Base-by-base conservation (phyloP, 2,329 filamentous ascomycete genomes). In the Blumeriella jaapii region DNA sequence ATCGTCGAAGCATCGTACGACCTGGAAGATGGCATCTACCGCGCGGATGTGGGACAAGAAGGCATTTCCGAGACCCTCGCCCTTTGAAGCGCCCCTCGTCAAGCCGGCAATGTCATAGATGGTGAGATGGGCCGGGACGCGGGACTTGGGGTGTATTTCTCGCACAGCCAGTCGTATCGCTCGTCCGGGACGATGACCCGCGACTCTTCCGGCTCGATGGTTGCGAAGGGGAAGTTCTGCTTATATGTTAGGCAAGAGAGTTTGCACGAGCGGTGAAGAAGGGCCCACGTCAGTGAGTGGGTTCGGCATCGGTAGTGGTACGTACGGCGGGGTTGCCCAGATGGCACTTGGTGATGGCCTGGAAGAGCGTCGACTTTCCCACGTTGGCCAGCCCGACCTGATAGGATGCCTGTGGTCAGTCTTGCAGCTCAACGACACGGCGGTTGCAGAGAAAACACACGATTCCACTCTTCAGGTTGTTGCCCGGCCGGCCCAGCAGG, bases 401-500 rank as follows among this genome's bases (percentile, higher is more conserved):
- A 36, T 42, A 40, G 15, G 12, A 34, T 36, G 48, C 32, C 46
- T 42, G 29, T 29, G 31, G 9, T 29, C 18, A 36, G 36, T 28
- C 29, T 13, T 7, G 25, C 31, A 22, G 32, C 5, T 12, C 6
- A 7, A 12, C n/a, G 12, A 31, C 38, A 37, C 7, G 33, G 53
- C 59, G 61, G 6, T 29, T n/a, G n/a, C n/a, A n/a, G n/a, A n/a
- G n/a, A n/a, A n/a, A n/a, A 20, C 75, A 64, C 71, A 93, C 91
- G 77, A 98, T 98, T 68, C 91, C 93, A 69, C 85, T 95, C 77
- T 96, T 98, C 64, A 98, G 64, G 67, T 77, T 96, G 74, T 98
- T 98, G 58, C 91, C 91, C 49, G 91, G 91, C 60, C 91, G 74
- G 63, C 91, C 91, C 63, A 98, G 73, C 53, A 91, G 78, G 63